Base-by-base conservation (phyloP, 805 yeast species). In the Saccharomycopsis capsularis region DNA sequence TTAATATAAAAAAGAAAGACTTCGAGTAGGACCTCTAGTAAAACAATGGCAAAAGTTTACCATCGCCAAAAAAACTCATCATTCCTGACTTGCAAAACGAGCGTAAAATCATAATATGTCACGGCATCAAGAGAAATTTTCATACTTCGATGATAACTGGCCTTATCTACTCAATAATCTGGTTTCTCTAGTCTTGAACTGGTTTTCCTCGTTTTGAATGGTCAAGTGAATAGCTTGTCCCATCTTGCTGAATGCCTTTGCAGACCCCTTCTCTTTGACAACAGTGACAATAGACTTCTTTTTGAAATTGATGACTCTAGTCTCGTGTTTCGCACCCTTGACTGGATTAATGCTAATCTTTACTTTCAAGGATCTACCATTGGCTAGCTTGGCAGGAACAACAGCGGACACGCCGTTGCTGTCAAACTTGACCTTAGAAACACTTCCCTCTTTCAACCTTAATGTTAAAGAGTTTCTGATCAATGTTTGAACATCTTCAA, bases 361-460 rank as follows among this genome's bases (percentile, higher is more conserved):
- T 55, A 76, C 76, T 54, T 65, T 69, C 55, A 76, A 62, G 49
- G 73, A 74, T 49, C 74, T 65, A 11, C 76, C 75, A 41, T 64
- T 59, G 2, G 76, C 70, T 55, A 62, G 73, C 36, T 66, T 65
- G 13, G 73, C 59, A n/a, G 80, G 78, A 15, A 76, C 68, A 16
- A 66, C 62, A 2, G 79, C 79, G 50, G 65, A 66, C 19, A 76
- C 68, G 53, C 68, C 67, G 47, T 67, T 71, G 46, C 71, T 74
- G 49, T 68, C 73, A 35, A 73, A 62, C 2, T 66, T 67, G 13
- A 70, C 70, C 23, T 65, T 63, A 16, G 63, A 59, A 9, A 76
- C 66, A 2, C 79, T 67, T 0, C 81, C 81, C 58, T 76, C 80
- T 46, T 73, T 67, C 47, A 67, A 62, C 56, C 74, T 73, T 57